A percentile compares a stretch with the other conserved stretches of the same genome.
These are phyloP conservation scores for Chrysochromulina parva DNA, from an alignment of 78 protist genomes.

Conservation along the genomic window DNA sequence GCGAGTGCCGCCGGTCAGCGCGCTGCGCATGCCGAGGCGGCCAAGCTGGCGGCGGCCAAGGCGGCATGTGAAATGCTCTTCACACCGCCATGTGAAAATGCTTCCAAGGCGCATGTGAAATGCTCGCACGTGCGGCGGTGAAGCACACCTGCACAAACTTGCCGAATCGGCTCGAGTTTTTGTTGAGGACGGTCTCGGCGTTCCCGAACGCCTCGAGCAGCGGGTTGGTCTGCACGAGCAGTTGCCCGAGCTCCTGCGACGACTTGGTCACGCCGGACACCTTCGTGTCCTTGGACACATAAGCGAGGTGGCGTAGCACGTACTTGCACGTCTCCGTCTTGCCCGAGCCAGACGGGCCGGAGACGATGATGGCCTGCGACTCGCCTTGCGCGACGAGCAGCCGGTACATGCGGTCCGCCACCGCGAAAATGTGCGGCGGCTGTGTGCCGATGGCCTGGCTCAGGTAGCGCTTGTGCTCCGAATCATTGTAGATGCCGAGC, in stretches of 20 bases:
- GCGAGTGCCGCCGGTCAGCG: too few relatives aligned
- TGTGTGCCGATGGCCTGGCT: neutral
- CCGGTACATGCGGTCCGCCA: slow-evolving; percentile 18
- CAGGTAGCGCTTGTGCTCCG: neutral
- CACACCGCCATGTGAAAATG: too few relatives aligned
- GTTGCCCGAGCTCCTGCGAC: neutral
- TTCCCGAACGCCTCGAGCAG: slow-evolving; percentile 93
- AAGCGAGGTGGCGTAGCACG: neutral
- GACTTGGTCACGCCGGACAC: neutral
- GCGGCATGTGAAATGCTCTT: too few relatives aligned
- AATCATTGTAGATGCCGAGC: neutral
- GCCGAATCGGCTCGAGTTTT: slow-evolving; percentile 77
- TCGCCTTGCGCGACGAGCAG: neutral
- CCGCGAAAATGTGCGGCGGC: slow-evolving; percentile 10
- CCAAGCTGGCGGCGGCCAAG: too few relatives aligned
- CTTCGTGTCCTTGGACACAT: neutral
- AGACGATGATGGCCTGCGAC: neutral
- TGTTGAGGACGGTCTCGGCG: slow-evolving; percentile 84
- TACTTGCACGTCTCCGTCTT: slow-evolving; percentile 8
- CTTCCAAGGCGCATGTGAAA: too few relatives aligned
- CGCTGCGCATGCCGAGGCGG: too few relatives aligned
- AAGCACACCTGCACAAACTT: neutral
- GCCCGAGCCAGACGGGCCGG: slow-evolving; percentile 7
- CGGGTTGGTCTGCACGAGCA: slow-evolving; percentile 79
- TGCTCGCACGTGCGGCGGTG: too few relatives aligned